These are phyloP conservation scores for Candida sojae DNA, from an alignment of 1,139 yeast genomes.

Conservation along the genomic window DNA sequence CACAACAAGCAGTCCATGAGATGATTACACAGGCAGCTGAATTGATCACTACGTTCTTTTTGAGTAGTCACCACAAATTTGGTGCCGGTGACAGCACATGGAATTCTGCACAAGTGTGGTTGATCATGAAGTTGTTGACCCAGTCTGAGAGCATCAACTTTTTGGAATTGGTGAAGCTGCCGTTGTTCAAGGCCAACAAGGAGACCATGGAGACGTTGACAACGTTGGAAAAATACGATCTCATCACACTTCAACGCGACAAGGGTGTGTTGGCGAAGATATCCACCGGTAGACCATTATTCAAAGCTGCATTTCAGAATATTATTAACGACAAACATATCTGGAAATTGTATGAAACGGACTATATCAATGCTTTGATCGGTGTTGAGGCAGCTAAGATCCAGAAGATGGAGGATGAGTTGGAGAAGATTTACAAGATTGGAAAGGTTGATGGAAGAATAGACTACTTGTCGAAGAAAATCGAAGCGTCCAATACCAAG, in stretches of 20 bases:
- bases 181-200: constrained; percentile 65
- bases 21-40: constrained; percentile 85
- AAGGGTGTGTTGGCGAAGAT: constrained; percentile 73
- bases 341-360: constrained; percentile 63
- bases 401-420: constrained; percentile 66
- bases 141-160: constrained; percentile 45
- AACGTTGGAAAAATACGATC: constrained; percentile 77
- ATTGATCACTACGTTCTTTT: constrained; percentile 81
- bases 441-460: constrained; percentile 58
- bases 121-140: constrained; percentile 66
- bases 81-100: constrained; percentile 44
- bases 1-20: constrained; percentile 71
- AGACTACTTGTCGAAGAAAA: constrained; percentile 64
- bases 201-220: constrained; percentile 52
- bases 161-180: constrained; percentile 55
- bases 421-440: constrained; percentile 49
- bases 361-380: constrained; percentile 56
- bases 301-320: constrained; percentile 73
- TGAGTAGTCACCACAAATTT: constrained; percentile 39
- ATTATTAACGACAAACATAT: constrained; percentile 61
- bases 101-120: constrained; percentile 88
- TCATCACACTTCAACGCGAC: constrained; percentile 67
- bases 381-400: constrained; percentile 66
- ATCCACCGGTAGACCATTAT: constrained; percentile 82
- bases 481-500: constrained; percentile 54